Base-by-base conservation (phyloP, 345 rosid genomes). In the Passiflora organensis region DNA sequence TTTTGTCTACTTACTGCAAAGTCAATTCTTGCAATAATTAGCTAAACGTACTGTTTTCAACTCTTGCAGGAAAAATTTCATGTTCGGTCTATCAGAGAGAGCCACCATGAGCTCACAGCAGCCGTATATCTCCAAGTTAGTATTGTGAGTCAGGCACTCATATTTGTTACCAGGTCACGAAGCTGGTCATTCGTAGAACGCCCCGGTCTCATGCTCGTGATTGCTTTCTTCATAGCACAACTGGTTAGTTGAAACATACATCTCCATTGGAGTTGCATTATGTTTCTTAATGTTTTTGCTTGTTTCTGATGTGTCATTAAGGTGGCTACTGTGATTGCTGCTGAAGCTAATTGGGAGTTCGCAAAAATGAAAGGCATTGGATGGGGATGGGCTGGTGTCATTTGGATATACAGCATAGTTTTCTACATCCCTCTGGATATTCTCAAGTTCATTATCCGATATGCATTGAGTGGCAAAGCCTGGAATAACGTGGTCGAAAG, bases 121-220 rank as follows among this genome's bases (percentile, higher is more conserved):
- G 96, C 93, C n/a, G 47, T 91, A 36, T 91, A 91, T 67, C 93
- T 87, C 44, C 98, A 91, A 85, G 97, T 91, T 49, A 91, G 96
- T 66, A 85, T 85, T 16, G 80, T 91, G 50, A 91, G 97, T 56
- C 97, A 91, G 67, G 95, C 96, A 23, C 96, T 91, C 58, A 91
- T 91, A 68, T 91, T 91, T 54, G 97, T 91, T 16, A 91, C 97
- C n/a, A 78, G 96, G 51, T 91, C 97, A 6, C 81, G 90, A 37
- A 83, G 96, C 72, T 91, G 96, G 95, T 91, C 97, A 25, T 91
- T 48, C 25, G 22, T 81, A 5, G 98, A 91, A 68, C 89, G 95
- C 62, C 98, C 98, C 17, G 98, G 98, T 55, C 56, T 83, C 44
- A 49, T 79, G 69, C 89, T 87, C 44, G 25, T 82, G 14, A 0